Evolutionary conservation across 306 rosid genomes (phyloP).

Genomic region (Adenanthera pavonina): DNA sequence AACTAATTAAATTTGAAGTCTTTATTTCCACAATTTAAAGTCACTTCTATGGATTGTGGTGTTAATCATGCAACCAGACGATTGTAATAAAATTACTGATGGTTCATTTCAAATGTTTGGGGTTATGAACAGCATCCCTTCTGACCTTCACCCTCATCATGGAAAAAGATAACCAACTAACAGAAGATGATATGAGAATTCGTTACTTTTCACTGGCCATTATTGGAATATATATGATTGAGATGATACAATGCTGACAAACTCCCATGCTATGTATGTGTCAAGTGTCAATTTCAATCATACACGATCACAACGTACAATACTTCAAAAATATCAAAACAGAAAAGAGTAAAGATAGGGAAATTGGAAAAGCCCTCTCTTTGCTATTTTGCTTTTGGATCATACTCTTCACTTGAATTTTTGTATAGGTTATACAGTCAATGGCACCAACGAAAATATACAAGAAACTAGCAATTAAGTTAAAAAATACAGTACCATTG

Average conservation of each 20-base stretch:
- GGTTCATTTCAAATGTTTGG: constrained; percentile 7
- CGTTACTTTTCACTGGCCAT: background rate
- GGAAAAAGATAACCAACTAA: constrained; percentile 7
- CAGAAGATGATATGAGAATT: constrained; percentile 1
- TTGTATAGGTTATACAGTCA: constrained; percentile 9
- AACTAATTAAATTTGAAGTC: background rate
- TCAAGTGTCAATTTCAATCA: background rate
- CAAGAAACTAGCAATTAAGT: background rate
- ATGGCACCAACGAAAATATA: background rate
- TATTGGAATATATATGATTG: background rate
- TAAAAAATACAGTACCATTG: background rate
- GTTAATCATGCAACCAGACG: background rate
- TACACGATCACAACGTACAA: background rate
- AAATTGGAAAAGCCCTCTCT: background rate
- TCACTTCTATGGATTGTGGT: constrained; percentile 9
- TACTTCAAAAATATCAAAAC: constrained; percentile 5
- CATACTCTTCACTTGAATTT: background rate
- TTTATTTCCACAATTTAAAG: background rate
- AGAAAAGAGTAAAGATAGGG: background rate
- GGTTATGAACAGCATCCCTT: constrained; percentile 17
- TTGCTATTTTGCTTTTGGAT: background rate
- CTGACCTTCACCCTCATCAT: background rate
- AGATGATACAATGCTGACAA: constrained; percentile 1
- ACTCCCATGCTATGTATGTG: background rate
- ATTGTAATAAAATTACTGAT: background rate